Conservation (phyloP, 1,284 basidiomycete genomes). For the Cystobasidium sp. region DNA sequence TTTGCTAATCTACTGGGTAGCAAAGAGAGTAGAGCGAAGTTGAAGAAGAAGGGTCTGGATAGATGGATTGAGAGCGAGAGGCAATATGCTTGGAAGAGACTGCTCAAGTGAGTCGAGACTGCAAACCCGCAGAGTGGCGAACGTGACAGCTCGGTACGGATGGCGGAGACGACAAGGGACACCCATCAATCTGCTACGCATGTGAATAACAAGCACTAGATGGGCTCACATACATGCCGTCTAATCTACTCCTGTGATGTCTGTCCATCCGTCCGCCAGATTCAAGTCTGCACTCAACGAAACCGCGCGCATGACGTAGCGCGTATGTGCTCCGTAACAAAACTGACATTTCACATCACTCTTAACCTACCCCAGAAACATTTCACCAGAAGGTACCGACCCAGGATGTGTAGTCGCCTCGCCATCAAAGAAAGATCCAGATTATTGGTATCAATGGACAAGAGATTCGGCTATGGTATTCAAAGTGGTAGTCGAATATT, state of each 20-base stretch:
- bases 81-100: conserved; percentile 36
- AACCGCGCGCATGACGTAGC: conserved; percentile 10
- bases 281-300: background rate
- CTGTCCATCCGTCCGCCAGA: too few relatives aligned
- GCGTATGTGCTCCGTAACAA: background rate
- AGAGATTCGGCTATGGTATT: conserved; percentile 59
- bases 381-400: conserved; percentile 47
- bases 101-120: conserved; percentile 23
- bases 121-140: background rate
- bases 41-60: conserved; percentile 19
- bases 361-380: conserved; percentile 38
- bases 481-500: conserved; percentile 48
- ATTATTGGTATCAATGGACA: conserved; percentile 62
- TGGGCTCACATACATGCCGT: background rate
- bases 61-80: conserved; percentile 38
- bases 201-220: background rate
- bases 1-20: conserved; percentile 17
- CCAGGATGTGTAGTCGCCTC: conserved; percentile 58
- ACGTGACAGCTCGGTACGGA: background rate
- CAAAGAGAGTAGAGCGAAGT: background rate
- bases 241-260: too few relatives aligned
- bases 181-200: background rate
- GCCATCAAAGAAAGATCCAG: conserved; percentile 56
- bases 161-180: background rate
- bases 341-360: background rate